Percentiles rank a stretch among this genome's conserved stretches.
These are phyloP conservation scores for Mucor racemosus DNA, from an alignment of 371 early-diverging fungal genomes.

Conservation along the genomic window DNA sequence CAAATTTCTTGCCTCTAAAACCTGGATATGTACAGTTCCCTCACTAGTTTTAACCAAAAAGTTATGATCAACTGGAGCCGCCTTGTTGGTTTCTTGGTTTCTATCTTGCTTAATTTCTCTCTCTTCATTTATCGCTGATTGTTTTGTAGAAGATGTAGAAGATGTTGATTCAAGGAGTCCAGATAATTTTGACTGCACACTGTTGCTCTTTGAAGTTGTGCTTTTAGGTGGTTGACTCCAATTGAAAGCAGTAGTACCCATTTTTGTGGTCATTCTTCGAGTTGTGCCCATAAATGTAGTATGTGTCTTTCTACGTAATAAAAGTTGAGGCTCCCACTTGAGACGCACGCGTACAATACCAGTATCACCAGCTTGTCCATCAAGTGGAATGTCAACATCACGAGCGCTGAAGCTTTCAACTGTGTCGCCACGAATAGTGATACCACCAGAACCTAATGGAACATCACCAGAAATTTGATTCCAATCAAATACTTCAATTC, in stretches of 20 bases:
- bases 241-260: conserved; percentile 30
- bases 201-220: conserved; percentile 6
- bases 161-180: background rate
- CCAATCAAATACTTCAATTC: conserved; percentile 84
- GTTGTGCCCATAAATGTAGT: conserved; percentile 40
- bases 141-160: background rate
- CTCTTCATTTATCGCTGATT: background rate
- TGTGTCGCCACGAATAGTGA: conserved; percentile 46
- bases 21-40: conserved; percentile 45
- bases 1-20: conserved; percentile 62
- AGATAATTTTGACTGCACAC: conserved; percentile 3
- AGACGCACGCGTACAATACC: conserved; percentile 44
- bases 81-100: background rate
- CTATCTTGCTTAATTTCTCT: background rate
- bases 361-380: conserved; percentile 37
- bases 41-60: conserved; percentile 1
- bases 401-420: conserved; percentile 47
- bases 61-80: background rate
- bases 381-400: conserved; percentile 43
- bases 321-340: conserved; percentile 53
- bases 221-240: conserved; percentile 22
- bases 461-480: conserved; percentile 71
- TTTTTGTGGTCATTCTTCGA: conserved; percentile 25
- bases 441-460: conserved; percentile 58
- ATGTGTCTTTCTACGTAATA: conserved; percentile 39